Evolutionary conservation across 257 asterid genomes (phyloP), one percentile per base, ranked within the genome.

Genomic region (Solanum arcanum): DNA sequence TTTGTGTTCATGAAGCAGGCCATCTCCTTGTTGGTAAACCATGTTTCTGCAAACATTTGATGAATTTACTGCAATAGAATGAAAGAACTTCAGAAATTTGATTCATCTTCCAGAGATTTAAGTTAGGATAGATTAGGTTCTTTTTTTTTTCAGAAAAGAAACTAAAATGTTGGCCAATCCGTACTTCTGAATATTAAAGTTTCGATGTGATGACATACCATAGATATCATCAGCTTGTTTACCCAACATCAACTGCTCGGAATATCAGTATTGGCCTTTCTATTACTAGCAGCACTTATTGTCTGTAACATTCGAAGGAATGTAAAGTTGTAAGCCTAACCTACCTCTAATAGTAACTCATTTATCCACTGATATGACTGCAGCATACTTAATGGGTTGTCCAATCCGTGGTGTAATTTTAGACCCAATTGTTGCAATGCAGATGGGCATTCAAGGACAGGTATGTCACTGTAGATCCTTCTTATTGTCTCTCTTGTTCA

Each of bases 391-490:
- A 84, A 93, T 97, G 98, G 99, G 98, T 66, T 95, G 99, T 88
- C 99, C 99, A 68, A 93, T 97, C 82, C 95, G 99, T 35, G 98
- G 99, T 83, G 98, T 97, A 33, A 97, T 97, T 83, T 92, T 97
- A 87, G 98, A 94, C 88, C 98, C 99, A 75, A 91, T 97, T 52
- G 90, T 93, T 88, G 99, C 99, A 62, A 90, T 95, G 93, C 98
- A 95, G 90, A 95, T 95, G 98, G 98, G 98, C 86, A 97, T 97
- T 87, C 96, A 95, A 92, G 99, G 99, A 60, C 99, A 97, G 99
- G 99, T 96, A 93, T 84, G 80, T 86, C 64, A 47, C 42, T 46
- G 42, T 47, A 80, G 84, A 80, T 80, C 42, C 42, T 27, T 80
- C 42, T 47, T 3, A 80, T 80, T 46, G 68, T 27, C 42, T 80